Evolutionary conservation across 306 rosid genomes (phyloP), one percentile per base, ranked within the genome.

Genomic region (Fagus sylvatica): DNA sequence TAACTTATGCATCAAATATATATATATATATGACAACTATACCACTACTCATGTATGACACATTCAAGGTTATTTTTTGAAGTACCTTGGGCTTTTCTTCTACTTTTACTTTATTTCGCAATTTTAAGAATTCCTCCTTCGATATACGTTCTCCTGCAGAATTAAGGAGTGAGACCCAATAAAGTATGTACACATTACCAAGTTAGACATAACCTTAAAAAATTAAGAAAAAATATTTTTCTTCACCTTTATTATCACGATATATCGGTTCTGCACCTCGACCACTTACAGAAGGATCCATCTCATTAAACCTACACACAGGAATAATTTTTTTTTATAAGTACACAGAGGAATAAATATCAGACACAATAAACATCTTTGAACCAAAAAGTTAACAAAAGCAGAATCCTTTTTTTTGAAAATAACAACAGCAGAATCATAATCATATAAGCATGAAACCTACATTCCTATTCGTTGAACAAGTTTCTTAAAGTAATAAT

Each of bases 41-140:
- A 60, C 8, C 67, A 32, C 7, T 32, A 32, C 37, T 60, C 37
- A 12, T 6, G 13, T 43, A 65, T 37, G 28, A 37, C 32, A 65
- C 3, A 36, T 65, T 65, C 39, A 37, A 65, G 46, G 71, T 65
- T 39, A 4, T 37, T 36, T 48, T 56, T 53, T 37, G 61, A 81
- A 78, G 75, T 87, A 93, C 98, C 96, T 92, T 92, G 8, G 99
- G 93, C 79, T 95, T 95, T 81, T 93, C 98, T 75, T 82, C 89
- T 46, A 81, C 88, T 86, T 91, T 93, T 79, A 82, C 88, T 87
- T 91, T 95, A 78, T 85, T 84, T 69, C 78, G 78, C 62, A 93
- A 85, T 81, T 95, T 95, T 74, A 89, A 17, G 82, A 79, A 89
- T 76, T 89, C 98, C 77, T 92, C 98, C 79, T 90, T 87, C 3